These are phyloP conservation scores for Phaeosphaeria sp. DNA, from an alignment of 2,329 filamentous ascomycete genomes.

Conservation along the genomic window DNA sequence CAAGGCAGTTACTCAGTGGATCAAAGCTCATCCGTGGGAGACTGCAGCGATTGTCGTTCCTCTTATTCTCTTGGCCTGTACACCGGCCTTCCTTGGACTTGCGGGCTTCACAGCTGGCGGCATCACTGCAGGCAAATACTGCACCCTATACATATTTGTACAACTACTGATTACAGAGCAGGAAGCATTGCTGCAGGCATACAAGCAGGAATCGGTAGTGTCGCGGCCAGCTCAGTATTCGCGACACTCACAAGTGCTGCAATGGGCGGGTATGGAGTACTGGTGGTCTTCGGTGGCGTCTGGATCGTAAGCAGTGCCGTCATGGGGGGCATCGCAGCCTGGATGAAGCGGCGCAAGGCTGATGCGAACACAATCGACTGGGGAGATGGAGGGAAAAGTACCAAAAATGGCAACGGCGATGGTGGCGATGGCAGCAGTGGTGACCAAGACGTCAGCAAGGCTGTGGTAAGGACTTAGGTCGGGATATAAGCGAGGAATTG, in stretches of 20 bases:
- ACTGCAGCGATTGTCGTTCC: constrained; percentile 7
- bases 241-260: constrained; percentile 29
- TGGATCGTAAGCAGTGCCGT: not conserved
- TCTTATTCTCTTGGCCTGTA: constrained; percentile 3
- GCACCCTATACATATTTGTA: not conserved
- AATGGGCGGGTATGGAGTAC: constrained; percentile 29
- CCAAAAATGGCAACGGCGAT: not conserved
- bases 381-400: not conserved
- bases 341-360: not conserved
- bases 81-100: constrained; percentile 1
- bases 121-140: constrained; percentile 3
- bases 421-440: not conserved
- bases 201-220: constrained; percentile 27
- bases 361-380: not conserved
- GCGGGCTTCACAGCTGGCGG: constrained; percentile 11
- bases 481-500: no score
- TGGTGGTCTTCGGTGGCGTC: not conserved
- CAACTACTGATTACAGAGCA: not conserved
- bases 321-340: not conserved
- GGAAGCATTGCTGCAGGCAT: constrained; percentile 29
- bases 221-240: constrained; percentile 27
- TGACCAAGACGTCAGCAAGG: no score
- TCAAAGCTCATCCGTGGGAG: constrained; percentile 9
- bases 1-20: constrained; percentile 1
- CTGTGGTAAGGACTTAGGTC: no score